These are phyloP conservation scores for Trebouxia sp. DNA, from an alignment of 139 green algal species.

Conservation along the genomic window DNA sequence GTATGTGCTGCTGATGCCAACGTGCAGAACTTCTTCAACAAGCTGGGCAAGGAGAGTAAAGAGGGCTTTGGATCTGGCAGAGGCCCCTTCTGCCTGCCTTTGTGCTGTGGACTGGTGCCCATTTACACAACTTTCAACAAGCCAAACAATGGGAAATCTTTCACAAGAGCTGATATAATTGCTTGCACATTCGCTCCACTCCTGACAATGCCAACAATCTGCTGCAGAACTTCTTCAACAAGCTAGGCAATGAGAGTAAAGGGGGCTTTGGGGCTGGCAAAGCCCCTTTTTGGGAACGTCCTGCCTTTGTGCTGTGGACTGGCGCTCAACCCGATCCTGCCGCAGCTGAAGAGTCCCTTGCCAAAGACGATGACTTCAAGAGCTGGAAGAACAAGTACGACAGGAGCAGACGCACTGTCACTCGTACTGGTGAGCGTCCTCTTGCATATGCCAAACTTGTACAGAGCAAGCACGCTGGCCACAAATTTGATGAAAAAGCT, in stretches of 20 bases:
- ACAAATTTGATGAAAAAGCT: not conserved
- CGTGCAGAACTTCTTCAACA: not conserved
- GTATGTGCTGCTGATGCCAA: too few species aligned
- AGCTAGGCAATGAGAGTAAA: constrained; percentile 42
- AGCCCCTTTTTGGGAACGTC: constrained; percentile 73
- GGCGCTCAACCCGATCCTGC: constrained; percentile 32
- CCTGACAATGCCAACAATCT: not conserved
- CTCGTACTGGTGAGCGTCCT: constrained; percentile 53
- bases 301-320: constrained; percentile 64
- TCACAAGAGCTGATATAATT: too few species aligned
- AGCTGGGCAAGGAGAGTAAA: constrained; percentile 42
- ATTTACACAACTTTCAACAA: too few species aligned
- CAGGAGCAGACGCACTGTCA: constrained; percentile 58
- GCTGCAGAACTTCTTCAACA: constrained; percentile 41
- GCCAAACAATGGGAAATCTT: too few species aligned
- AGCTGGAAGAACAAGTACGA: constrained; percentile 70
- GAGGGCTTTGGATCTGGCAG: constrained; percentile 50
- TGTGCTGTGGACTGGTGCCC: constrained; percentile 66
- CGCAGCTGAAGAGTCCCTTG: constrained; percentile 29
- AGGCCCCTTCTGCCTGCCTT: constrained; percentile 74
- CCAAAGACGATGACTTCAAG: constrained; percentile 38
- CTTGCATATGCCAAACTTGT: not conserved
- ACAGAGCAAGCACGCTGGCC: not conserved
- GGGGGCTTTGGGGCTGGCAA: constrained; percentile 51
- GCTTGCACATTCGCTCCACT: not conserved